phyloP scores from a whole-genome alignment of 2,329 filamentous ascomycete genomes.

The Aspergillus quadricinctus region DNA sequence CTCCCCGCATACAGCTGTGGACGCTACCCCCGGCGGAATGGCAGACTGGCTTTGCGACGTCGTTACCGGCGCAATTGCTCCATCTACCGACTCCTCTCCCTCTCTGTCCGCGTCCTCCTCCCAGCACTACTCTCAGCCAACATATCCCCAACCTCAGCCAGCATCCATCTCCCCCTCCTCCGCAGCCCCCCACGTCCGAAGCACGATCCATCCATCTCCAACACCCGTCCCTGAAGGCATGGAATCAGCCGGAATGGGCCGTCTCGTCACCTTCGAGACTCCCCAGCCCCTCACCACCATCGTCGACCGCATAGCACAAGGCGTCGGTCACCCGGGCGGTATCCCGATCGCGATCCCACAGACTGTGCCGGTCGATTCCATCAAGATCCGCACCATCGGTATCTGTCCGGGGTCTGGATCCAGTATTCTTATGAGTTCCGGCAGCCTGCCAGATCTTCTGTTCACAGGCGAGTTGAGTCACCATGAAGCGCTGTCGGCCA shows the following conservation, averaged over 20 bases:
- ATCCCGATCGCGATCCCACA: conserved; percentile 63
- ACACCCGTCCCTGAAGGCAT: conserved; percentile 33
- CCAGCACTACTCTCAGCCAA: conserved; percentile 37
- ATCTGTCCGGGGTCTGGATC: conserved; percentile 89
- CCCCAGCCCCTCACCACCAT: conserved; percentile 54
- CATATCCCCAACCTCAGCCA: conserved; percentile 31
- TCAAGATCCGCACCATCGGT: conserved; percentile 65
- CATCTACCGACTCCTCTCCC: conserved; percentile 2
- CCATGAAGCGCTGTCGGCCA: conserved; percentile 82
- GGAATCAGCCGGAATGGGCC: conserved; percentile 57
- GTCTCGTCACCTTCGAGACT: conserved; percentile 52
- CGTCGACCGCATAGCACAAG: conserved; percentile 57
- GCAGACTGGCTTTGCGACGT: conserved; percentile 94
- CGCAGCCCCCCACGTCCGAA: conserved; percentile 48
- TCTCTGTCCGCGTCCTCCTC: conserved; percentile 19
- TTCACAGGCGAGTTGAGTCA: conserved; percentile 93
- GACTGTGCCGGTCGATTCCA: conserved; percentile 48
- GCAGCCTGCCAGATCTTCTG: conserved; percentile 63
- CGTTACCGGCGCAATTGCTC: conserved; percentile 53
- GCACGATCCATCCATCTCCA: conserved; percentile 49
- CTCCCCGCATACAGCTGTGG: conserved; percentile 90
- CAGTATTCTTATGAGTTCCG: conserved; percentile 61
- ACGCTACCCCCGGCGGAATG: conserved; percentile 77
- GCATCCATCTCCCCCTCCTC: conserved; percentile 27
- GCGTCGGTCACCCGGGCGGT: conserved; percentile 63